Conservation (phyloP, 2,329 filamentous ascomycete genomes). For the Fusarium albosuccineum region DNA sequence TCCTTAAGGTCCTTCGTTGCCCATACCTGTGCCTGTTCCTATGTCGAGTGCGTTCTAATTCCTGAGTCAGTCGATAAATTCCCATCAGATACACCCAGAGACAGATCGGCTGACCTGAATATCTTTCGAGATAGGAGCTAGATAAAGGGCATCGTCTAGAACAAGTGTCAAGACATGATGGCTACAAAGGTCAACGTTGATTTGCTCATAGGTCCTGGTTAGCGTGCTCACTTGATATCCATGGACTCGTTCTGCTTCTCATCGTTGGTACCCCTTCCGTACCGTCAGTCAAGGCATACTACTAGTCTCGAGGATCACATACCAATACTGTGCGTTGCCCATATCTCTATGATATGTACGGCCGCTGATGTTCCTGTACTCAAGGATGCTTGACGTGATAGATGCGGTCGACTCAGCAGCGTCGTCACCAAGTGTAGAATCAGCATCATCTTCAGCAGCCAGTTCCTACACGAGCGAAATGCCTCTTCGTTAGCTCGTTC, state of each 20-base stretch:
- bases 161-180: conserved; percentile 36
- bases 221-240: conserved; percentile 27
- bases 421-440: conserved; percentile 24
- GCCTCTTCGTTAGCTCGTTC: neutral
- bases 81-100: no score
- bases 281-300: neutral
- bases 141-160: conserved; percentile 14
- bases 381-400: conserved; percentile 25
- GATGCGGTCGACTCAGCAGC: conserved; percentile 20
- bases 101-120: conserved; percentile 9
- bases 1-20: neutral
- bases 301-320: accelerated
- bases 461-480: conserved; percentile 9
- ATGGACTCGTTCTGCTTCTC: conserved; percentile 38
- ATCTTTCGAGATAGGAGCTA: conserved; percentile 21
- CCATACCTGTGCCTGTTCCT: conserved; percentile 32
- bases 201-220: accelerated
- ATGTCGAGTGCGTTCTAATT: conserved; percentile 28
- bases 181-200: conserved; percentile 5
- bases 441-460: conserved; percentile 9
- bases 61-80: no score
- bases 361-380: conserved; percentile 34
- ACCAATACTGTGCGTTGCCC: conserved; percentile 35
- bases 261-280: conserved; percentile 27
- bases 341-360: conserved; percentile 33